Percentiles rank a stretch among this genome's conserved stretches.
Conservation (phyloP, 2,329 filamentous ascomycete species). For the Cladosporium sp. region DNA sequence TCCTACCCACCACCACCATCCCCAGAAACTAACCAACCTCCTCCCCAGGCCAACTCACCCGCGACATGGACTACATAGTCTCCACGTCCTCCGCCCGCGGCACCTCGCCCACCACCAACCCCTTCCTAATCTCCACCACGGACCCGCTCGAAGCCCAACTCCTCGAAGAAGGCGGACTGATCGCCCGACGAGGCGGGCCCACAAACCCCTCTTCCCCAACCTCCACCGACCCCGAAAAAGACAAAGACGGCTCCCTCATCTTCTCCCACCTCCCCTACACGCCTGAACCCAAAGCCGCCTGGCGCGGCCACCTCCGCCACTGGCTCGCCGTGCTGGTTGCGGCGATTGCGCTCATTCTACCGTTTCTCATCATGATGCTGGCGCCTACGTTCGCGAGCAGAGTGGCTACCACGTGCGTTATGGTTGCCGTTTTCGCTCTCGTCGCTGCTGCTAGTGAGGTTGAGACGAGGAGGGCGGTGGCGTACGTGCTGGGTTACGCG, state of each 20-base stretch:
- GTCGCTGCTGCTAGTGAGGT: slow-evolving; percentile 6
- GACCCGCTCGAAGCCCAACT: slow-evolving; percentile 18
- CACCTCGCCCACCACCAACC: slow-evolving; percentile 4
- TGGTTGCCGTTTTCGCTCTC: slow-evolving; percentile 8
- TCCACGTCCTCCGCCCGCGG: slow-evolving; percentile 7
- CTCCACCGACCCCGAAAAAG: background rate
- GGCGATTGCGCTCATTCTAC: slow-evolving; percentile 8
- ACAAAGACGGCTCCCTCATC: background rate
- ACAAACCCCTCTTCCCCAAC: background rate
- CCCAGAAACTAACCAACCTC: background rate
- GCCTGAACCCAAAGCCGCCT: background rate
- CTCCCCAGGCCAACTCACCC: slow-evolving; percentile 17
- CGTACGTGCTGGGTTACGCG: slow-evolving; percentile 5
- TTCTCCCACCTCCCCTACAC: slow-evolving; percentile 5
- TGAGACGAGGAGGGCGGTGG: slow-evolving; percentile 1
- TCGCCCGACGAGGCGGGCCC: slow-evolving; percentile 1
- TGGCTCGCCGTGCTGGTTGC: slow-evolving; percentile 2
- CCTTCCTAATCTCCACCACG: slow-evolving; percentile 20
- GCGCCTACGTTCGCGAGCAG: background rate
- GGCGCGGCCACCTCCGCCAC: slow-evolving; percentile 1
- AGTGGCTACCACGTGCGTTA: slow-evolving; percentile 1
- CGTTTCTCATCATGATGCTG: slow-evolving; percentile 12
- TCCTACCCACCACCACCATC: background rate
- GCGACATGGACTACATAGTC: slow-evolving; percentile 22
- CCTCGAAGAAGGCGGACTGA: slow-evolving; percentile 21